Conservation (phyloP, 1,139 yeast species). For the Candida smagusa region DNA sequence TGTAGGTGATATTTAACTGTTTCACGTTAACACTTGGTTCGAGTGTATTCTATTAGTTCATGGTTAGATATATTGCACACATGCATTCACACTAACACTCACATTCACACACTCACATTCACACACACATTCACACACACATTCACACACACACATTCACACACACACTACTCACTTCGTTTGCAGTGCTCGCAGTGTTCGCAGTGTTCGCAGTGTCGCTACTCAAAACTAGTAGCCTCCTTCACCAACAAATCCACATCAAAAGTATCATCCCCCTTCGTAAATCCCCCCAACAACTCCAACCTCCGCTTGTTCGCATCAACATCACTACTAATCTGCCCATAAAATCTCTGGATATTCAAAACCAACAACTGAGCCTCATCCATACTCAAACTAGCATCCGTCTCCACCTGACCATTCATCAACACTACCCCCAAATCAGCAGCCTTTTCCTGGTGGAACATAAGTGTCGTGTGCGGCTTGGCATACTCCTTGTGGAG, state of each 20-base stretch:
- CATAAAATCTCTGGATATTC: slow-evolving; percentile 86
- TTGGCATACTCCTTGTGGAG: slow-evolving; percentile 88
- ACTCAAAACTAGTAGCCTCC: slow-evolving; percentile 71
- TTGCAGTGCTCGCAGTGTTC: no score
- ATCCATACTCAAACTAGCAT: slow-evolving; percentile 58
- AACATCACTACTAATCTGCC: slow-evolving; percentile 47
- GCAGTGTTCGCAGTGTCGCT: no score
- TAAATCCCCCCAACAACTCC: slow-evolving; percentile 62
- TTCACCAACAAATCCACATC: slow-evolving; percentile 62
- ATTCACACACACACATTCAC: no score
- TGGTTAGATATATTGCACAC: no score
- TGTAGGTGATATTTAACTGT: no score
- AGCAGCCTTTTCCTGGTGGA: slow-evolving; percentile 74
- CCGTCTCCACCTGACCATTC: slow-evolving; percentile 83
- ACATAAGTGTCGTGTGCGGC: slow-evolving; percentile 88
- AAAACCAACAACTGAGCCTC: slow-evolving; percentile 78
- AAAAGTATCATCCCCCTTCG: slow-evolving; percentile 62
- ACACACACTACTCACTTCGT: no score
- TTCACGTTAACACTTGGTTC: no score
- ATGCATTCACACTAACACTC: no score
- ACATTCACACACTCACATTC: no score
- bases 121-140: no score
- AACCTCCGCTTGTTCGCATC: slow-evolving; percentile 46
- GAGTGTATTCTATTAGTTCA: no score
- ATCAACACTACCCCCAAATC: slow-evolving; percentile 69